A percentile compares a stretch with the other conserved stretches of the same genome.
phyloP scores from a whole-genome alignment of 805 yeast species.

The Pichia manshurica region DNA sequence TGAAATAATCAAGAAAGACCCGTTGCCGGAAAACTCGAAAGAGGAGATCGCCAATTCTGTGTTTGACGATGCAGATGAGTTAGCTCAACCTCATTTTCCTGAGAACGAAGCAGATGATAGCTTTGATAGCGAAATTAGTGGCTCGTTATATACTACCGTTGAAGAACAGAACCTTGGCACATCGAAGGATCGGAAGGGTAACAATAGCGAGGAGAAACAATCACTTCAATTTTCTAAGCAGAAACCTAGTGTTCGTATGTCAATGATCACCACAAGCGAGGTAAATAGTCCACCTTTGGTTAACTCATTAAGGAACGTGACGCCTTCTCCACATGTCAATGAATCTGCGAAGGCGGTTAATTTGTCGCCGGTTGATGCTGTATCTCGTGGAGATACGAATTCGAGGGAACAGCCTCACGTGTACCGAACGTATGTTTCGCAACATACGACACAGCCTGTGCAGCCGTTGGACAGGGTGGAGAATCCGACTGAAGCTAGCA shows the following conservation, averaged over 20 bases:
- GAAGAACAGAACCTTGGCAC: conserved; percentile 5
- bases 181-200: too few species aligned
- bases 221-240: not conserved
- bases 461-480: not conserved
- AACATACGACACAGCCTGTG: not conserved
- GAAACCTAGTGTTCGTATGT: not conserved
- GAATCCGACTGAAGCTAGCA: not conserved
- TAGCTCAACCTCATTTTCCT: conserved; percentile 5
- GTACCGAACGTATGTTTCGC: not conserved
- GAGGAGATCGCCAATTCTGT: conserved; percentile 14
- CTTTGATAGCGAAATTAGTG: conserved; percentile 8
- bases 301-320: not conserved
- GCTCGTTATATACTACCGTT: conserved; percentile 7
- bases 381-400: not conserved
- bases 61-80: conserved; percentile 28
- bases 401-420: not conserved
- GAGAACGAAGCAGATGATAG: conserved; percentile 12
- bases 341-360: not conserved
- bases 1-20: conserved; percentile 12
- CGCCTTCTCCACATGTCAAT: not conserved
- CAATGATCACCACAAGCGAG: conserved; percentile 4
- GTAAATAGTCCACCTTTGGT: not conserved
- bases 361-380: conserved; percentile 1
- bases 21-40: not conserved
- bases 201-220: not conserved